phyloP scores from a whole-genome alignment of 2,329 filamentous ascomycete genomes.

The Ascochyta pisi region DNA sequence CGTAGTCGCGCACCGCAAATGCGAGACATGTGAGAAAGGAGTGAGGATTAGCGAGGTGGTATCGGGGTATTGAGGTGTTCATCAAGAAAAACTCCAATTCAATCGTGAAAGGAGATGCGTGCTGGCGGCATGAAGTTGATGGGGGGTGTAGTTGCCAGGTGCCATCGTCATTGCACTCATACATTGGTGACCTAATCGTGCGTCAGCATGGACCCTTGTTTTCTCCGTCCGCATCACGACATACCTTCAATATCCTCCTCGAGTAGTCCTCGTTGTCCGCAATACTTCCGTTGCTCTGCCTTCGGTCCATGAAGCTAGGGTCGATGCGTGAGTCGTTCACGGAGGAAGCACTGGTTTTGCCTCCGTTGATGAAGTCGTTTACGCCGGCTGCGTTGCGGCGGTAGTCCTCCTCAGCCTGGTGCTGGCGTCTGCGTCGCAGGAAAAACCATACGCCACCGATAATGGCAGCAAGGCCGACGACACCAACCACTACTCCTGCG shows the following conservation, averaged over 20 bases:
- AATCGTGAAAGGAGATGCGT: constrained; percentile 21
- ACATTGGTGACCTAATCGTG: constrained; percentile 45
- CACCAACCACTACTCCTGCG: constrained; percentile 84
- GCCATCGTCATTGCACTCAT: constrained; percentile 31
- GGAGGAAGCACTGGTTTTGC: constrained; percentile 69
- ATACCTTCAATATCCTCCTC: constrained; percentile 90
- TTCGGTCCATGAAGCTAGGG: constrained; percentile 78
- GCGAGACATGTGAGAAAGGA: constrained; percentile 26
- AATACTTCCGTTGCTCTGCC: constrained; percentile 93
- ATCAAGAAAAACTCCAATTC: constrained; percentile 18
- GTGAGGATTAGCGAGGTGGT: constrained; percentile 26
- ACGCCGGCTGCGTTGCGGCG: constrained; percentile 80
- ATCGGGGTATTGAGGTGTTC: constrained; percentile 22
- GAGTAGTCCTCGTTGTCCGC: constrained; percentile 98
- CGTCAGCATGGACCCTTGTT: constrained; percentile 21
- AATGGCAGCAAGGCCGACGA: constrained; percentile 71
- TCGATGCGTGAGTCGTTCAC: constrained; percentile 86
- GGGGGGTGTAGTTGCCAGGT: constrained; percentile 9
- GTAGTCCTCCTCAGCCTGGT: constrained; percentile 83
- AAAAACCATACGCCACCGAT: constrained; percentile 75
- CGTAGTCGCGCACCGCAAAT: constrained; percentile 32
- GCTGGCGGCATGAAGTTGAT: constrained; percentile 14
- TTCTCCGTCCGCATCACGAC: neutral
- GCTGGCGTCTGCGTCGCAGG: constrained; percentile 76
- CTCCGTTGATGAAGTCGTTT: constrained; percentile 71